These are phyloP conservation scores for Clarireedia sp. DNA, from an alignment of 2,329 filamentous ascomycete species.

Conservation along the genomic window DNA sequence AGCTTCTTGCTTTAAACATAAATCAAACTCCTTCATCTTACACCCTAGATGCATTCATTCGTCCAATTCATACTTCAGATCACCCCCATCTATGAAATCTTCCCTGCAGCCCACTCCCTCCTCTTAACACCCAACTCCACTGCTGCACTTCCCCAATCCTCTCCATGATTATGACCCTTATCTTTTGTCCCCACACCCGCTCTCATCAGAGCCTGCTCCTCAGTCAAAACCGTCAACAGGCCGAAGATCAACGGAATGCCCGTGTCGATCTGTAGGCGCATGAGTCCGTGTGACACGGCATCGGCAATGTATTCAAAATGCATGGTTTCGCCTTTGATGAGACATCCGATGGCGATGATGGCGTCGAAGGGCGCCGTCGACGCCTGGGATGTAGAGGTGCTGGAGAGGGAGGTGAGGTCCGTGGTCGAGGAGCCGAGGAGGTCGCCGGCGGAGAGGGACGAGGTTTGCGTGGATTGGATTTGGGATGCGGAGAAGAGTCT, in stretches of 20 bases:
- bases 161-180: conserved; percentile 92
- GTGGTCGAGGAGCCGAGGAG: conserved; percentile 61
- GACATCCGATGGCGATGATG: conserved; percentile 86
- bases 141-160: conserved; percentile 91
- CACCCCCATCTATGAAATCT: conserved; percentile 18
- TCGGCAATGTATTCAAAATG: conserved; percentile 99
- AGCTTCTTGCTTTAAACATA: background rate
- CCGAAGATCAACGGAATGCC: conserved; percentile 89
- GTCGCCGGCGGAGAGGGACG: conserved; percentile 60
- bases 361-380: conserved; percentile 71
- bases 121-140: conserved; percentile 91
- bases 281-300: conserved; percentile 80
- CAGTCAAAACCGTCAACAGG: conserved; percentile 77
- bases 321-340: conserved; percentile 99
- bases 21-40: background rate
- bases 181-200: conserved; percentile 54
- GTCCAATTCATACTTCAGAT: background rate
- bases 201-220: conserved; percentile 78
- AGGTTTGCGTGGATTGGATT: conserved; percentile 62
- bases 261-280: conserved; percentile 86
- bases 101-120: conserved; percentile 60
- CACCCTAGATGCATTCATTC: background rate
- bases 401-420: conserved; percentile 50
- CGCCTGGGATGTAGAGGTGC: conserved; percentile 31
- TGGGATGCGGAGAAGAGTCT: conserved; percentile 82